Base-by-base conservation (phyloP, 2,329 filamentous ascomycete genomes). In the Xylariaceae sp. region DNA sequence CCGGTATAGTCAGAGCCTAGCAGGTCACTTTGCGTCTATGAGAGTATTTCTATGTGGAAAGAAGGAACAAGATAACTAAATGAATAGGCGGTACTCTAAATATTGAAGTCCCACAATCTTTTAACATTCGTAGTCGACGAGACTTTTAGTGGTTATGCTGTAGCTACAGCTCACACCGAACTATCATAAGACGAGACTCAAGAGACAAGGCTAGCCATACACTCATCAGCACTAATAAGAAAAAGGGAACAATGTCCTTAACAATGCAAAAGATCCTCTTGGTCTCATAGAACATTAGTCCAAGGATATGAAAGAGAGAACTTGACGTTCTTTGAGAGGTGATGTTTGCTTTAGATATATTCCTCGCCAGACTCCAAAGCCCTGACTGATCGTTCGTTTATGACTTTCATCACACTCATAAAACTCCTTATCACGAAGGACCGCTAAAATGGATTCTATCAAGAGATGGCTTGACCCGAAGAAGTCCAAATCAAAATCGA, bases 371-470 rank as follows among this genome's bases (percentile, higher is more conserved):
- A 18, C 21, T 21, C 8, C 18, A 9, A 3, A 7, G n/a, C n/a
- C 9, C 6, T 16, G 4, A 20, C 5, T 7, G 18, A 13, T 11
- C 21, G 23, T 40, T 44, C 21, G 6, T n/a, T 26, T 18, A 27
- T 11, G 13, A 15, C 18, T 11, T 1, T 18, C 10, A 13, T 26
- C 6, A 18, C 8, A 18, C 15, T 24, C 6, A 23, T 16, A 29
- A 40, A 5, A 37, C 15, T 24, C 4, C 27, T 5, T 9, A 3
- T 37, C 3, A 18, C 8, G 21, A 9, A 44, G 13, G 6, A 23
- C 21, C 5, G 3, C n/a, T 15, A 15, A 26, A 27, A 64, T 66
- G 63, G 55, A 60, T n/a, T 40, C 35, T n/a, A 57, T 61, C 13
- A 60, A 51, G 39, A 47, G 11, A 30, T 23, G 50, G 27, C 24